Evolutionary conservation across 768 basidiomycete species (phyloP), one percentile per base, ranked within the genome.

Genomic region (Boletus fagicola): DNA sequence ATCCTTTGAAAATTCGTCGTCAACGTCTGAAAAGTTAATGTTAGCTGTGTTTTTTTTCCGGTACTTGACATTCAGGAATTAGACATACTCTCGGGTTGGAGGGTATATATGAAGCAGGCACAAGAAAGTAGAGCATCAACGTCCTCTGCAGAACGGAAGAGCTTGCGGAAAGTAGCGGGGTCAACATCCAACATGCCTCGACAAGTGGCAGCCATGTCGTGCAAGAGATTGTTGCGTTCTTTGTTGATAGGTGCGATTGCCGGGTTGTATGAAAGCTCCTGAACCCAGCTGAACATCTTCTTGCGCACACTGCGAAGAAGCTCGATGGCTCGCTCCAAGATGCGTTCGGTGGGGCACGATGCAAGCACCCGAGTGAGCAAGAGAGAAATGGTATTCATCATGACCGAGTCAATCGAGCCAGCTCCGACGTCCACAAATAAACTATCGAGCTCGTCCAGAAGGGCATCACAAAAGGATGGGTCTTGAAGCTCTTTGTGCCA

Each of bases 301-400:
- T 24, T 44, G 43, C 43, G 43, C 43, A 44, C 24, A 0, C 24
- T 26, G 0, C 24, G 24, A 16, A 44, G 43, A 4, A 44, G 43
- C 10, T 2, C 24, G 5, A 24, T 9, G 6, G 8, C 43, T 26
- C 24, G 22, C 15, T 24, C 24, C 9, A 24, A 26, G 13, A 44
- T 4, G 8, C 15, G 2, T 26, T 44, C 43, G 15, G 24, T 44
- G 15, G 43, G 43, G 4, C 43, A 16, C 0, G 24, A 44, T 24
- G 24, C 43, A 24, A 44, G 43, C 24, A 44, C 43, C 11, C 42
- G 49, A 35, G 22, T 24, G 11, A 64, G 61, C 8, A 39, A 39
- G 16, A 39, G 18, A n/a, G 69, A 62, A 30, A 74, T 66, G 26
- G 66, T 75, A 51, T 59, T 53, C 51, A 76, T 60, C 0, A 71